Percentiles rank a stretch among this genome's conserved stretches.
Conservation (phyloP, 345 rosid genomes). For the Sapria himalayana region DNA sequence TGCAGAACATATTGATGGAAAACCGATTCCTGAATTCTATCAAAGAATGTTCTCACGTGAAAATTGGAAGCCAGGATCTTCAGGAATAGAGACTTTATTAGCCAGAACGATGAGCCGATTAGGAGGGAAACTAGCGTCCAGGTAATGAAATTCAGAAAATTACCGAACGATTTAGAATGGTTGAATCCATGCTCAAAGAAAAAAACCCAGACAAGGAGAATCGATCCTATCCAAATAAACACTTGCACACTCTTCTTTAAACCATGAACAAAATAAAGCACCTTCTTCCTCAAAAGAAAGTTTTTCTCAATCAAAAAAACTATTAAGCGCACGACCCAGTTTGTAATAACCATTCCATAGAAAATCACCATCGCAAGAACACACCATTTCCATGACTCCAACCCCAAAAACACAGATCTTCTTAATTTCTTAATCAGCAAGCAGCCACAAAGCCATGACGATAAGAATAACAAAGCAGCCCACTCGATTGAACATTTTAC, state of each 20-base stretch:
- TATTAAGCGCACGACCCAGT: slow-evolving; percentile 49
- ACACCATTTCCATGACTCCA: slow-evolving; percentile 69
- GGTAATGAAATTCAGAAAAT: slow-evolving; percentile 25
- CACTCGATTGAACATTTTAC: slow-evolving; percentile 29
- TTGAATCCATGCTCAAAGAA: slow-evolving; percentile 27
- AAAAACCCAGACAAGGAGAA: slow-evolving; percentile 46
- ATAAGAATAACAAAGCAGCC: slow-evolving; percentile 15
- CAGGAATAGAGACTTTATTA: slow-evolving; percentile 44
- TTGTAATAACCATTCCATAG: slow-evolving; percentile 51
- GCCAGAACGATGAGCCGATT: slow-evolving; percentile 40
- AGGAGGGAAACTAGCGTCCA: slow-evolving; percentile 47
- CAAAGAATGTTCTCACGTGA: slow-evolving; percentile 64
- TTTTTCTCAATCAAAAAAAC: slow-evolving; percentile 66
- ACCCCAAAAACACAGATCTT: slow-evolving; percentile 23
- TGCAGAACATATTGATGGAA: slow-evolving; percentile 64
- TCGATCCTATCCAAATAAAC: slow-evolving; percentile 46
- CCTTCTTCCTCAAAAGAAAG: slow-evolving; percentile 52
- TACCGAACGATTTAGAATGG: slow-evolving; percentile 20
- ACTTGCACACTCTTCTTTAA: slow-evolving; percentile 68
- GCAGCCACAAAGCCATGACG: slow-evolving; percentile 32
- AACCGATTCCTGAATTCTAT: slow-evolving; percentile 73
- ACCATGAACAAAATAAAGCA: slow-evolving; percentile 84
- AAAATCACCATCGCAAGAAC: slow-evolving; percentile 55
- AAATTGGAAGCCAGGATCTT: slow-evolving; percentile 71
- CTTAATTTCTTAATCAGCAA: slow-evolving; percentile 21